Evolutionary conservation across 2,329 filamentous ascomycete species (phyloP), one percentile per base, ranked within the genome.

Genomic region (Aspergillus terreus): DNA sequence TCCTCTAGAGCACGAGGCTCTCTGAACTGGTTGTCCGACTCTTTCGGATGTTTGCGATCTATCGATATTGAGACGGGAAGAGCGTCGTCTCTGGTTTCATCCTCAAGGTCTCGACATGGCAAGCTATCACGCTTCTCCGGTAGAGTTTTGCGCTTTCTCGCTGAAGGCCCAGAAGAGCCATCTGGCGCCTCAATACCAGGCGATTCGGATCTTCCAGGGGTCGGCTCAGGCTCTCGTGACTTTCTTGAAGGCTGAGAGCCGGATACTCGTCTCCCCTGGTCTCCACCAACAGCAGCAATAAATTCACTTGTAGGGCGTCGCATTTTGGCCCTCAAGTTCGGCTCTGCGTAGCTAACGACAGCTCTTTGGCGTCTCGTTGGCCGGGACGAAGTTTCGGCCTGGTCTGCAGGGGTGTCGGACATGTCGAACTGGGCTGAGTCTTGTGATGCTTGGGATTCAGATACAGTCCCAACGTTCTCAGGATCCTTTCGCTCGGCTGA

Each of bases 301-400:
- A 92, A 71, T 57, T 89, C 83, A 64, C 89, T 89, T 1, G 86
- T 88, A 19, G 89, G 88, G 53, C 89, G 81, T 52, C 89, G 82
- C 88, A 94, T 92, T 73, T 94, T 94, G 64, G 86, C 87, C 55
- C 87, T 81, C 40, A 94, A 76, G 62, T 88, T 92, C 1, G 89
- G 89, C 67, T 92, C 88, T 10, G 88, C 87, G 67, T 94, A 94
- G 73, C 87, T 92, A 55, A 94, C 81, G 46, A 84, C 78, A 10
- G 82, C 74, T 61, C 86, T 79, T 44, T 83, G 82, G 57, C 89
- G 81, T 58, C 89, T 78, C 59, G 84, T 86, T 19, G 82, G 81
- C 42, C 89, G 80, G 25, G 81, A 77, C 25, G 80, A 81, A 38
- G 12, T 7, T 6, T 38, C 35, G 15, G 15, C 35, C 15, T 35